A percentile compares a stretch with the other conserved stretches of the same genome.
phyloP scores from a whole-genome alignment of 116 monocot genomes.

The Dioscorea cayenensis region DNA sequence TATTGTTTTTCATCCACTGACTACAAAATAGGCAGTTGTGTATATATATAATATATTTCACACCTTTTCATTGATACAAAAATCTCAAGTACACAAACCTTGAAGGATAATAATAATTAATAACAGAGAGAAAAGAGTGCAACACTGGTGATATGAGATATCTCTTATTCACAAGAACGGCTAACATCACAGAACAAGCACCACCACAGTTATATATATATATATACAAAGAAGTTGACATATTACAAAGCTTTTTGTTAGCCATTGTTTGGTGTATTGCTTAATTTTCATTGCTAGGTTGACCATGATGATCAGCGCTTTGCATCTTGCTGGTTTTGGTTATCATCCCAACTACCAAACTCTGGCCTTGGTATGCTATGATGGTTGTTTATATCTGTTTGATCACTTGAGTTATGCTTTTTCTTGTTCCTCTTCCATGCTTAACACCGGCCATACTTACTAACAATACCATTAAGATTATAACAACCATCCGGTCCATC shows the following conservation, averaged over 20 bases:
- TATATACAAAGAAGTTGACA: background rate
- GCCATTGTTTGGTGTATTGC: background rate
- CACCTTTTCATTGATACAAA: too few species aligned
- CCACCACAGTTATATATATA: background rate
- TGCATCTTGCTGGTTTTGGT: background rate
- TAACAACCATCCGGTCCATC: background rate
- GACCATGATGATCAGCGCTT: background rate
- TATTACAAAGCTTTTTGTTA: background rate
- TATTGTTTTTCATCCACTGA: too few species aligned
- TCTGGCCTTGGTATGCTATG: slow-evolving; percentile 1
- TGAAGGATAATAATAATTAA: too few species aligned
- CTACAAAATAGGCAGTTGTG: too few species aligned
- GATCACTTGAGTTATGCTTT: background rate
- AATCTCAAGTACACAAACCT: too few species aligned
- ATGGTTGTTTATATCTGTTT: background rate
- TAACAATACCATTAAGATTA: background rate
- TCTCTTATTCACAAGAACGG: too few species aligned
- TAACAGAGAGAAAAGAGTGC: too few species aligned
- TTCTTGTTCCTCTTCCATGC: background rate
- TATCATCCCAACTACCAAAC: background rate
- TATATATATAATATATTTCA: too few species aligned
- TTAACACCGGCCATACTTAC: background rate
- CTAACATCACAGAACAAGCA: too few species aligned
- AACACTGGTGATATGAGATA: too few species aligned
- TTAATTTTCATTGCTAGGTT: background rate